phyloP scores from a whole-genome alignment of 1,284 basidiomycete species.

The Microbotryum scabiosae region DNA sequence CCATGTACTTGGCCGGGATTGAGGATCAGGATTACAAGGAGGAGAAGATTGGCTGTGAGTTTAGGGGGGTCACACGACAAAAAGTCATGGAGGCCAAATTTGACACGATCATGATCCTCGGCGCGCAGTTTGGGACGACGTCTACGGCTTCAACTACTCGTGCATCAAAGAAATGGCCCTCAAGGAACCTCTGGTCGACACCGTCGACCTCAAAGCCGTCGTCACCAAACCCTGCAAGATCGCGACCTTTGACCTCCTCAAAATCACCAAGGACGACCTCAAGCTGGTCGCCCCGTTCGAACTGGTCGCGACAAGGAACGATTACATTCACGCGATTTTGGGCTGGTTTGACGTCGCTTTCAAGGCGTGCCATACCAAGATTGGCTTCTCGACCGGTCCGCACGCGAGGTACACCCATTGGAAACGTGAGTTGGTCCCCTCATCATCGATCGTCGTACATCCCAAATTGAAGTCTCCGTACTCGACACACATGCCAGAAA shows the following conservation, averaged over 20 bases:
- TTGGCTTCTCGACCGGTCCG: conserved; percentile 89
- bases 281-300: conserved; percentile 74
- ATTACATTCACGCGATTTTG: conserved; percentile 97
- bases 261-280: conserved; percentile 91
- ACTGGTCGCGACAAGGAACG: conserved; percentile 76
- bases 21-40: conserved; percentile 99
- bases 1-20: conserved; percentile 89
- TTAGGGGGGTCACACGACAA: not conserved
- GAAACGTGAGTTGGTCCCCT: conserved; percentile 37
- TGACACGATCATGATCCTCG: not conserved
- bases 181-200: conserved; percentile 93
- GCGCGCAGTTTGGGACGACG: conserved; percentile 92
- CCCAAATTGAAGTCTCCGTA: not conserved
- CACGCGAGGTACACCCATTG: conserved; percentile 95
- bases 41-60: conserved; percentile 96
- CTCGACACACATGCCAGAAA: conserved; percentile 49
- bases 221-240: conserved; percentile 80
- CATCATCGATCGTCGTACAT: not conserved
- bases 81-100: not conserved
- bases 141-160: conserved; percentile 98
- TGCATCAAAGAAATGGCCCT: conserved; percentile 99
- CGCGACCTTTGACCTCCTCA: conserved; percentile 85
- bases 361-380: conserved; percentile 91
- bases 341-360: conserved; percentile 99
- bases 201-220: conserved; percentile 86